Evolutionary conservation across 1,284 basidiomycete species (phyloP).

Genomic region (Heterobasidion irregulare): DNA sequence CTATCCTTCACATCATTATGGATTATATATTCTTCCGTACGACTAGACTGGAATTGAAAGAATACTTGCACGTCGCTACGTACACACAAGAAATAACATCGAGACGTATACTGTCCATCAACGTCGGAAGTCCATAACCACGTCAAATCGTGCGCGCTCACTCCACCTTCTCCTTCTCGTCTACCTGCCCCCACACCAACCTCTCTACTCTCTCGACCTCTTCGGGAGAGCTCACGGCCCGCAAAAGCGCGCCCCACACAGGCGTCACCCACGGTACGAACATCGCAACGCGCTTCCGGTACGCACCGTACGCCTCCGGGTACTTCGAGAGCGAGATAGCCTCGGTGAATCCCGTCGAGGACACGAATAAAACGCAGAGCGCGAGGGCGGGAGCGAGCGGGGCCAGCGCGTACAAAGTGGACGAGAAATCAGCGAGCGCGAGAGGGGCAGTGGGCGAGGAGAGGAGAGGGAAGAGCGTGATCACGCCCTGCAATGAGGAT

Average conservation of each 20-base stretch:
- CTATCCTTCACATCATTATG: too few species aligned
- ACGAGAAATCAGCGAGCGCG: conserved; percentile 19
- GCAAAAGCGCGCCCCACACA: conserved; percentile 29
- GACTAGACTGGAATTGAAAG: too few species aligned
- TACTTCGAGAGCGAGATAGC: conserved; percentile 75
- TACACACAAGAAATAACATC: too few species aligned
- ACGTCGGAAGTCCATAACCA: background rate
- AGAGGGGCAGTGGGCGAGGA: conserved; percentile 21
- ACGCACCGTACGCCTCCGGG: conserved; percentile 60
- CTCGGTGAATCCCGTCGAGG: conserved; percentile 76
- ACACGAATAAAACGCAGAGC: conserved; percentile 63
- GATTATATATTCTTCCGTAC: too few species aligned
- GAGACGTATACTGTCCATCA: background rate
- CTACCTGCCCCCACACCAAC: conserved; percentile 31
- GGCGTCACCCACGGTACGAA: conserved; percentile 57
- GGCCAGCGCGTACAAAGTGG: conserved; percentile 18
- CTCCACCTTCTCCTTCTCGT: background rate
- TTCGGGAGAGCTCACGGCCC: conserved; percentile 23
- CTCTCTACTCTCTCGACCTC: conserved; percentile 23
- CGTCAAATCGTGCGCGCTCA: background rate
- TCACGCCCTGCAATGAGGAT: conserved; percentile 39
- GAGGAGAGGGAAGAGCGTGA: conserved; percentile 59
- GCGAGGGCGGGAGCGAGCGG: conserved; percentile 46
- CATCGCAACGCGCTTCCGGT: conserved; percentile 78
- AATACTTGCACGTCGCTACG: too few species aligned